phyloP scores from a whole-genome alignment of 2,329 filamentous ascomycete genomes.

The Cylindrodendrum hubeiense region DNA sequence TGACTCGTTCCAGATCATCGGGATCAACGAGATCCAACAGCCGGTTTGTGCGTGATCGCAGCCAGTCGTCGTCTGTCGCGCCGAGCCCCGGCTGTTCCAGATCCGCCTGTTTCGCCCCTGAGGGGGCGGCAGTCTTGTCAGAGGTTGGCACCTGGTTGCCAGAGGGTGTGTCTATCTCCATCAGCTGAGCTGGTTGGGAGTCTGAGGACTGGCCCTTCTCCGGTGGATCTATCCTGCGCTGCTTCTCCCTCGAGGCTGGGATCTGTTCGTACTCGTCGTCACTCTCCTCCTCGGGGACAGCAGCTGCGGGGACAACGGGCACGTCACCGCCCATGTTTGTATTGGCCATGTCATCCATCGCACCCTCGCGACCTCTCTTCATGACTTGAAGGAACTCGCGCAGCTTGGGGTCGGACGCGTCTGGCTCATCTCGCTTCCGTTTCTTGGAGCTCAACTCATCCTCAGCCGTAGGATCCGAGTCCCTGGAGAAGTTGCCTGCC shows the following conservation, averaged over 20 bases:
- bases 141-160: slow-evolving; percentile 26
- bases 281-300: slow-evolving; percentile 68
- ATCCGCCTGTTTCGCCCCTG: slow-evolving; percentile 37
- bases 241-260: slow-evolving; percentile 64
- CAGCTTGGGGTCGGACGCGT: slow-evolving; percentile 80
- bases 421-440: slow-evolving; percentile 72
- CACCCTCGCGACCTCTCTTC: slow-evolving; percentile 63
- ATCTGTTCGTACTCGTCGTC: slow-evolving; percentile 82
- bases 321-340: slow-evolving; percentile 35
- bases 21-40: slow-evolving; percentile 87
- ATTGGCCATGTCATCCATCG: slow-evolving; percentile 48
- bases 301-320: slow-evolving; percentile 45
- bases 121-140: slow-evolving; percentile 36
- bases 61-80: slow-evolving; percentile 88
- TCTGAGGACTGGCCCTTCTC: slow-evolving; percentile 34
- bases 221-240: slow-evolving; percentile 52
- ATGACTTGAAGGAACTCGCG: slow-evolving; percentile 89
- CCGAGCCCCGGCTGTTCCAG: slow-evolving; percentile 48
- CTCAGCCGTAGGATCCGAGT: slow-evolving; percentile 37
- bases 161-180: slow-evolving; percentile 32
- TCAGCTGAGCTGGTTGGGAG: slow-evolving; percentile 34
- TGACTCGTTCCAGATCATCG: slow-evolving; percentile 61
- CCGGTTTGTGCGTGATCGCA: slow-evolving; percentile 88
- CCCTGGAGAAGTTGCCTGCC: slow-evolving; percentile 31
- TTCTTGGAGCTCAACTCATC: slow-evolving; percentile 67